phyloP scores from a whole-genome alignment of 1,139 yeast species.

The Suhomyces kunorum region DNA sequence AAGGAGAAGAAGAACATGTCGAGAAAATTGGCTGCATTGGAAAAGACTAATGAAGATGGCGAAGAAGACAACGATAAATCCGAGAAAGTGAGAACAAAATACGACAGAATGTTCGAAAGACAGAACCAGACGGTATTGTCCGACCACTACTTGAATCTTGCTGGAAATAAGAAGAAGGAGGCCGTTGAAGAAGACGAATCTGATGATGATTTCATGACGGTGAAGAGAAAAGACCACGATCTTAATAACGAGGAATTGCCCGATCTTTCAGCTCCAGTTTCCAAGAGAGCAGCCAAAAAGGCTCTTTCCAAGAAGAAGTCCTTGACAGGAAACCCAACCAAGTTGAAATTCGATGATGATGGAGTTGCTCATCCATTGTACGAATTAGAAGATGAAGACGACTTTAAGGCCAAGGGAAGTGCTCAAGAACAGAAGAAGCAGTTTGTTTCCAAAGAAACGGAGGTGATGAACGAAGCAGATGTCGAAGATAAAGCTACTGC shows the following conservation, averaged over 20 bases:
- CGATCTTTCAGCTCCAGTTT: conserved; percentile 58
- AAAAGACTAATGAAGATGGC: conserved; percentile 67
- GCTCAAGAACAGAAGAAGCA: conserved; percentile 66
- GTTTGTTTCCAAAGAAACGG: conserved; percentile 66
- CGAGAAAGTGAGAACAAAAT: conserved; percentile 71
- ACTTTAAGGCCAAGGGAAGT: conserved; percentile 75
- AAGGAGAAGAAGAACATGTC: conserved; percentile 84
- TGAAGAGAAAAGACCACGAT: conserved; percentile 75
- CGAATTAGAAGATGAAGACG: conserved; percentile 88
- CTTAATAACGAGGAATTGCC: conserved; percentile 68
- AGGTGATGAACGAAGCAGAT: conserved; percentile 71
- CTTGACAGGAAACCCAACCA: conserved; percentile 71
- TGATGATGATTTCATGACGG: conserved; percentile 73
- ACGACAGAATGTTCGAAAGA: conserved; percentile 95
- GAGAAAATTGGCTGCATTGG: conserved; percentile 60
- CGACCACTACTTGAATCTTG: conserved; percentile 79
- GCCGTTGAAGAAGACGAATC: conserved; percentile 41
- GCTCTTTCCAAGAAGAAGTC: conserved; percentile 86
- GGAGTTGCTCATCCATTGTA: conserved; percentile 89
- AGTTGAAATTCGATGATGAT: conserved; percentile 87
- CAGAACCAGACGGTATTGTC: conserved; percentile 90
- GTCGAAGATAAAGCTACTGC: conserved; percentile 77
- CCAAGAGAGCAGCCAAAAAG: conserved; percentile 84
- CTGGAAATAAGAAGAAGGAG: conserved; percentile 41
- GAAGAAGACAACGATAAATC: conserved; percentile 39